Conservation (phyloP, 441 rosid species). For the Populus hybrid region DNA sequence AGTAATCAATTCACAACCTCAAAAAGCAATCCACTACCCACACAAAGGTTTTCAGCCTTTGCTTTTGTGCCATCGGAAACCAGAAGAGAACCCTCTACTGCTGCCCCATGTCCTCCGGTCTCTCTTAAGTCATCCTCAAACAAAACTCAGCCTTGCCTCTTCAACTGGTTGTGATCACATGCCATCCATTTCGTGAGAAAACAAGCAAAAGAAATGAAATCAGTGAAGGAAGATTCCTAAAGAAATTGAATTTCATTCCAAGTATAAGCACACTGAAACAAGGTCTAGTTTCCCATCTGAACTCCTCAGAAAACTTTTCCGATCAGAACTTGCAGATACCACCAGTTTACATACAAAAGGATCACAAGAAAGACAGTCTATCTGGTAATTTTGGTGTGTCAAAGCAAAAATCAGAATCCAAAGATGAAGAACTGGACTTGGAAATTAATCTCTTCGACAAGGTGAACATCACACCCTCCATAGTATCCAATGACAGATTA, state of each 20-base stretch:
- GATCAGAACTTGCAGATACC: conserved; percentile 20
- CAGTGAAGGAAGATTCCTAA: conserved; percentile 57
- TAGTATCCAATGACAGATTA: conserved; percentile 17
- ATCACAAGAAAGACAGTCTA: conserved; percentile 12
- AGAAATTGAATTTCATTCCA: conserved; percentile 59
- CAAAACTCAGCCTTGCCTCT: not conserved
- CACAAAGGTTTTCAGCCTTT: conserved; percentile 17
- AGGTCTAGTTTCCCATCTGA: conserved; percentile 41
- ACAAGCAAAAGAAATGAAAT: conserved; percentile 42
- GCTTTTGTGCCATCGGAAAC: conserved; percentile 22
- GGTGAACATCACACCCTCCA: conserved; percentile 17
- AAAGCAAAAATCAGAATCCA: conserved; percentile 13
- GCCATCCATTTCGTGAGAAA: conserved; percentile 6
- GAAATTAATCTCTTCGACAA: conserved; percentile 18
- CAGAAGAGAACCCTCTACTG: conserved; percentile 20
- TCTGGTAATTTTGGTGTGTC: conserved; percentile 8
- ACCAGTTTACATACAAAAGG: conserved; percentile 15
- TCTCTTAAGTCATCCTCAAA: conserved; percentile 15
- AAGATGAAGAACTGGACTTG: conserved; percentile 29
- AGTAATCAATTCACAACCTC: conserved; percentile 26
- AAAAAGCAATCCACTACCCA: conserved; percentile 28
- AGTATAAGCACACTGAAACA: conserved; percentile 41
- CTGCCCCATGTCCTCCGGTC: conserved; percentile 8
- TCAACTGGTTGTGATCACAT: not conserved
- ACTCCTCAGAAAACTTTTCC: conserved; percentile 20